These are phyloP conservation scores for Fusarium illudens DNA, from an alignment of 2,329 filamentous ascomycete genomes.

Conservation along the genomic window DNA sequence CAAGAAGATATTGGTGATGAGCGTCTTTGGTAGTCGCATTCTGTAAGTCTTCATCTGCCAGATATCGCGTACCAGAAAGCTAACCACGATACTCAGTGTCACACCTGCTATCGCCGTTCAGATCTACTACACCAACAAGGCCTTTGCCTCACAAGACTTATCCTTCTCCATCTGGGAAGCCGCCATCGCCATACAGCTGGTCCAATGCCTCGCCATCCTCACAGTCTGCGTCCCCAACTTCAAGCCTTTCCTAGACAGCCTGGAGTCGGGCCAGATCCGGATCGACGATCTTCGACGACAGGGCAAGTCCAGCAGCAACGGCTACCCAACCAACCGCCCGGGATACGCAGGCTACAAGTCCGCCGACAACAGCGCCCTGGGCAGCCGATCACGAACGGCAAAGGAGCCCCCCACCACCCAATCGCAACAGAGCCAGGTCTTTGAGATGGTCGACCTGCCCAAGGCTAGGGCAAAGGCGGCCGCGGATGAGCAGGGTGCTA, in stretches of 20 bases:
- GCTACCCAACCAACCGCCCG: conserved; percentile 30
- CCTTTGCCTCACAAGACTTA: conserved; percentile 33
- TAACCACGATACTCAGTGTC: conserved; percentile 29
- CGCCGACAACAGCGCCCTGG: conserved; percentile 21
- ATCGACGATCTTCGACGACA: conserved; percentile 42
- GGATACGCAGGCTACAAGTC: conserved; percentile 39
- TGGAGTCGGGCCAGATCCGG: conserved; percentile 43
- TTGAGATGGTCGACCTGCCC: conserved; percentile 30
- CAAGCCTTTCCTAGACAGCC: conserved; percentile 43
- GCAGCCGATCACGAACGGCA: conserved; percentile 10
- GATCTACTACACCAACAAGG: conserved; percentile 38
- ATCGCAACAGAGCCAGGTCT: conserved; percentile 18
- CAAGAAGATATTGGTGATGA: conserved; percentile 43
- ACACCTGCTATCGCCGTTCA: conserved; percentile 41
- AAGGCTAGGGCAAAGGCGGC: neutral
- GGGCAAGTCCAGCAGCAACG: conserved; percentile 39
- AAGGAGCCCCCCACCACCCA: conserved; percentile 2
- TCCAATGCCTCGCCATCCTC: conserved; percentile 42
- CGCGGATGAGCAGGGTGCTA: neutral
- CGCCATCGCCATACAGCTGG: conserved; percentile 36
- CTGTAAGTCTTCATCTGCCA: conserved; percentile 33
- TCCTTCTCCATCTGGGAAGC: conserved; percentile 40
- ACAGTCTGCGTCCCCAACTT: conserved; percentile 43
- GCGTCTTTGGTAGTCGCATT: conserved; percentile 44
- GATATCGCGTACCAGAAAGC: neutral